phyloP scores from a whole-genome alignment of 768 basidiomycete genomes.

The Tulasnella sp. region DNA sequence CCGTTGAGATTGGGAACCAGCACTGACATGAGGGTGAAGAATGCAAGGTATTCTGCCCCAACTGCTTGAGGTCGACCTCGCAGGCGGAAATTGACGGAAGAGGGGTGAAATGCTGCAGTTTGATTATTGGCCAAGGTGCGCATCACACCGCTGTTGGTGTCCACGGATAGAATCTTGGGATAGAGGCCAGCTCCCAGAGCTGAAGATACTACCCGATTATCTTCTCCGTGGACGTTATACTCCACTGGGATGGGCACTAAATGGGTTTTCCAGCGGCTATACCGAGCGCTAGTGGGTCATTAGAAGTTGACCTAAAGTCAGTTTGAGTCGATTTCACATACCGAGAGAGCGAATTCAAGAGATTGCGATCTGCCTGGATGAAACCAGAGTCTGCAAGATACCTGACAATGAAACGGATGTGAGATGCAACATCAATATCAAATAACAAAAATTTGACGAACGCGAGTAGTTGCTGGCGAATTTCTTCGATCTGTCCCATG shows the following conservation, averaged over 20 bases:
- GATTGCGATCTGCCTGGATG: conserved; percentile 60
- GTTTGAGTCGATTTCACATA: background rate
- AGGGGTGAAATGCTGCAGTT: conserved; percentile 75
- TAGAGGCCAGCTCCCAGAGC: conserved; percentile 84
- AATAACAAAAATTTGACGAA: conserved; percentile 39
- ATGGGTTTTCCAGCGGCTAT: conserved; percentile 65
- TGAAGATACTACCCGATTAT: conserved; percentile 68
- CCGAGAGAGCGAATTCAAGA: conserved; percentile 43
- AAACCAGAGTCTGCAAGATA: conserved; percentile 88
- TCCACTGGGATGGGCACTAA: conserved; percentile 73
- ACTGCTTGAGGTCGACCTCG: conserved; percentile 57
- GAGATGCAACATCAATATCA: conserved; percentile 26
- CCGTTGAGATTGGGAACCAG: background rate
- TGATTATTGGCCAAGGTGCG: conserved; percentile 82
- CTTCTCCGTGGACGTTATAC: conserved; percentile 60
- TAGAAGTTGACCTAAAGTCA: background rate
- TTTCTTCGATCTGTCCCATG: conserved; percentile 92
- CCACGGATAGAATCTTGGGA: conserved; percentile 75
- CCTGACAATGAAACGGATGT: conserved; percentile 41
- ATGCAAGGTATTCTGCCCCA: conserved; percentile 67
- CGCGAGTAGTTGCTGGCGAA: conserved; percentile 85
- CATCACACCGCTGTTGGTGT: conserved; percentile 57
- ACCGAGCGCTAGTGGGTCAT: conserved; percentile 55
- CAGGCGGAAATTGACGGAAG: conserved; percentile 80
- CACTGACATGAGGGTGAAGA: conserved; percentile 83